Percentiles rank a stretch among this genome's conserved stretches.
phyloP scores from a whole-genome alignment of 139 green algal genomes.

The Pedinophyceae sp. region DNA sequence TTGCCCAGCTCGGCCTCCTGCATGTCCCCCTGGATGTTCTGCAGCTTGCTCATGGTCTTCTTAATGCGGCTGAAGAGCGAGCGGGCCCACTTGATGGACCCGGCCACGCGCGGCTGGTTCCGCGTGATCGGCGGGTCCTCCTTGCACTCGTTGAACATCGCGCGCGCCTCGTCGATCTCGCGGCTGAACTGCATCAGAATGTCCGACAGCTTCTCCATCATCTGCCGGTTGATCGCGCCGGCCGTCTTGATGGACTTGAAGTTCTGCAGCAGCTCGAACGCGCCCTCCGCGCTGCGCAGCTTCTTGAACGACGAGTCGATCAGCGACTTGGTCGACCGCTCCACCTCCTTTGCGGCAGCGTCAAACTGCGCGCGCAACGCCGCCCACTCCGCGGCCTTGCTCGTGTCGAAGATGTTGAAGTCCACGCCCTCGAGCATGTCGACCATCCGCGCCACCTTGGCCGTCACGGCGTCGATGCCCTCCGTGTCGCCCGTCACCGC shows the following conservation, averaged over 20 bases:
- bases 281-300: conserved; percentile 47
- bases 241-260: conserved; percentile 73
- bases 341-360: conserved; percentile 48
- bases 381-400: conserved; percentile 38
- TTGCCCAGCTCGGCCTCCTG: conserved; percentile 19
- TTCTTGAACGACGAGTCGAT: conserved; percentile 31
- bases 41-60: conserved; percentile 62
- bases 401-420: conserved; percentile 60
- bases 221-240: conserved; percentile 71
- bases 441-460: conserved; percentile 63
- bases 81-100: conserved; percentile 69
- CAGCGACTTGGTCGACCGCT: conserved; percentile 16
- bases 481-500: conserved; percentile 58
- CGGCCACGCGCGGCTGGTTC: conserved; percentile 69
- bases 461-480: conserved; percentile 56
- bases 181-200: conserved; percentile 73
- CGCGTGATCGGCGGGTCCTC: conserved; percentile 44
- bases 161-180: conserved; percentile 46
- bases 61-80: conserved; percentile 60
- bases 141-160: conserved; percentile 46
- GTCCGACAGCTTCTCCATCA: conserved; percentile 75
- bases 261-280: conserved; percentile 75
- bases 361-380: conserved; percentile 43
- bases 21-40: conserved; percentile 32
- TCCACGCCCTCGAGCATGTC: conserved; percentile 38